phyloP scores from a whole-genome alignment of 1,284 basidiomycete species.

The Stygiomarasmius scandens region DNA sequence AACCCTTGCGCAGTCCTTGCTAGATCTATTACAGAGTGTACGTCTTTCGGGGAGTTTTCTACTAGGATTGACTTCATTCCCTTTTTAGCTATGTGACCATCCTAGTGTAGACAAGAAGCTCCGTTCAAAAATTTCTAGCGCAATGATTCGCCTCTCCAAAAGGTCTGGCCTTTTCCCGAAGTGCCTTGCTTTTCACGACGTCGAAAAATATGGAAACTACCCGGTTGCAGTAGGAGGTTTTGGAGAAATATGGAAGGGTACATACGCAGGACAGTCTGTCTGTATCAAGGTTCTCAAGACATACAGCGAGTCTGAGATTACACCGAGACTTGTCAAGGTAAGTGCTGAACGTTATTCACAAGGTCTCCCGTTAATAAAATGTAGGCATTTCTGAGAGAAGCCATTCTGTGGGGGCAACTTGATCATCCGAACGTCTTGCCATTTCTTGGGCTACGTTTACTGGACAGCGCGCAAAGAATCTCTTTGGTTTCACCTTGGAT shows the following conservation, averaged over 20 bases:
- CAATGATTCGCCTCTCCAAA: constrained; percentile 2
- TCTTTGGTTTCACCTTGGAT: constrained; percentile 41
- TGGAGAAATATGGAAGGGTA: constrained; percentile 8
- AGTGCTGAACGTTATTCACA: no score
- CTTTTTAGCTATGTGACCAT: background rate
- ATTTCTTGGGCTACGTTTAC: constrained; percentile 29
- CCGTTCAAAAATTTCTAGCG: background rate
- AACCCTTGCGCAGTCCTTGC: background rate
- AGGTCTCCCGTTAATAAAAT: background rate
- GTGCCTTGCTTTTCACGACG: background rate
- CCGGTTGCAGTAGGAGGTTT: constrained; percentile 1
- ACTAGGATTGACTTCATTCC: no score
- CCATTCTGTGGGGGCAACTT: constrained; percentile 31
- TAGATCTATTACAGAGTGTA: background rate
- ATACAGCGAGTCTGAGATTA: background rate
- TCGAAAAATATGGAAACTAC: background rate
- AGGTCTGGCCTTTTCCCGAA: background rate
- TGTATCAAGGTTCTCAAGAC: constrained; percentile 2
- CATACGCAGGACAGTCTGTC: background rate
- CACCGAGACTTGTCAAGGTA: background rate
- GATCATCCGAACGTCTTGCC: constrained; percentile 33
- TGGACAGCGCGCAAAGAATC: constrained; percentile 17
- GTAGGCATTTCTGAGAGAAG: constrained; percentile 19
- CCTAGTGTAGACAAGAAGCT: background rate
- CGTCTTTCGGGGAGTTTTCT: background rate